Conservation (phyloP, 768 basidiomycete genomes). For the Pisolithus microcarpus region DNA sequence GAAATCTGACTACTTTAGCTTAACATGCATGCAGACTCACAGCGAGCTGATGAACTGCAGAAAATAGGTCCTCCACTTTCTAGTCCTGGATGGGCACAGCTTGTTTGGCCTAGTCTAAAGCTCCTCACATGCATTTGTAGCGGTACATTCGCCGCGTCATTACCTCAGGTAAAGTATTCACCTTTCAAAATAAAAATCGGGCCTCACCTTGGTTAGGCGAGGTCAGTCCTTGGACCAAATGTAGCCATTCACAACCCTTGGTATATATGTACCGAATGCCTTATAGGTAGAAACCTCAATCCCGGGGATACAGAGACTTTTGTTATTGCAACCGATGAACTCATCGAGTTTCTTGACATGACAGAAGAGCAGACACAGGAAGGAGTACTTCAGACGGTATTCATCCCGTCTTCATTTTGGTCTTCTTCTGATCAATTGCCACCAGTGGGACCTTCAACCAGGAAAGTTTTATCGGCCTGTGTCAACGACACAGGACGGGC, state of each 20-base stretch:
- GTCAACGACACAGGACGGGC: constrained; percentile 5
- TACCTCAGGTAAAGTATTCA: constrained; percentile 1
- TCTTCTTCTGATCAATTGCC: not conserved
- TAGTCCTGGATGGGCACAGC: not conserved
- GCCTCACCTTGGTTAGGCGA: not conserved
- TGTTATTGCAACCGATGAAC: not conserved
- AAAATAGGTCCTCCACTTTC: not conserved
- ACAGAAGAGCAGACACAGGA: not conserved
- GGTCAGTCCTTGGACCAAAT: constrained; percentile 3
- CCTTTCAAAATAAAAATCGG: too few relatives aligned
- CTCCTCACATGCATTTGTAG: not conserved
- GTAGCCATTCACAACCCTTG: not conserved
- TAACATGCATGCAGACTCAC: constrained; percentile 3
- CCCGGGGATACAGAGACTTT: not conserved
- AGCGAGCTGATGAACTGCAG: constrained; percentile 4
- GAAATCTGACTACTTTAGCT: not conserved
- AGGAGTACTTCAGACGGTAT: not conserved
- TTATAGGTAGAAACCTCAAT: not conserved
- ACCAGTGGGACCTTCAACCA: constrained; percentile 1
- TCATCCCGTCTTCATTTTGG: not conserved
- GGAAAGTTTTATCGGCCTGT: constrained; percentile 4
- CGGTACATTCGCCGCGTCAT: not conserved
- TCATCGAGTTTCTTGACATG: constrained; percentile 5
- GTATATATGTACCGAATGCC: not conserved
- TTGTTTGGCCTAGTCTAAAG: constrained; percentile 5